Conservation (phyloP, 306 rosid genomes). For the Castanea sativa region DNA sequence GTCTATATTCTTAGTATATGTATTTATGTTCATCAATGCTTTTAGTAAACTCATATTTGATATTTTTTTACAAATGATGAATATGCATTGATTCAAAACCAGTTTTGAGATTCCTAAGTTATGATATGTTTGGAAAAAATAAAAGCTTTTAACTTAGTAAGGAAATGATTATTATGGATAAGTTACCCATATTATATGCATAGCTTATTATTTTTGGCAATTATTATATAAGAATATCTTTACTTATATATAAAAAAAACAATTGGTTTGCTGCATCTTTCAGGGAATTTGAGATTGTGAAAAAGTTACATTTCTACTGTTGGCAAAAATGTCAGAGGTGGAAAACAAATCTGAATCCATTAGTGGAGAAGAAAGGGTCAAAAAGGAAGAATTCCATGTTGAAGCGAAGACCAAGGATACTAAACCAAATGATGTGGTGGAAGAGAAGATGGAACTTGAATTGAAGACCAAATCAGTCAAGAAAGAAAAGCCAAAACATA, state of each 20-base stretch:
- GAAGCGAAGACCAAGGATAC: conserved; percentile 38
- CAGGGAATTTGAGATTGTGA: conserved; percentile 8
- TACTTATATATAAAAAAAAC: neutral
- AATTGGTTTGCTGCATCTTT: neutral
- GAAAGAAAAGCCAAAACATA: conserved; percentile 22
- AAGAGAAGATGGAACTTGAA: conserved; percentile 42
- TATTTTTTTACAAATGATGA: no score
- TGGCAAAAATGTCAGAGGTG: conserved; percentile 34
- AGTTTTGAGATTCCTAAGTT: no score
- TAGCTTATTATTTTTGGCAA: no score
- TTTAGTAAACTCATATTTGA: no score
- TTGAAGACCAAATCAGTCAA: conserved; percentile 42
- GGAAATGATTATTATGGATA: no score
- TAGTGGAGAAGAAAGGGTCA: conserved; percentile 10
- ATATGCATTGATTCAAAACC: no score
- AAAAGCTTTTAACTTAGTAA: no score
- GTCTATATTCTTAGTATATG: no score
- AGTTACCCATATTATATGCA: no score
- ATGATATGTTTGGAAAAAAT: no score
- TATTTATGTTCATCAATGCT: no score
- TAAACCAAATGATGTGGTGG: conserved; percentile 28
- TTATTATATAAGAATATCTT: neutral
- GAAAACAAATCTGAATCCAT: conserved; percentile 38
- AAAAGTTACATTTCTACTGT: neutral
- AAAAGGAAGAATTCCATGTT: conserved; percentile 24